Percentiles rank a stretch among this genome's conserved stretches.
Conservation (phyloP, 208 protist genomes). For the Trypanosomatidae sp. region DNA sequence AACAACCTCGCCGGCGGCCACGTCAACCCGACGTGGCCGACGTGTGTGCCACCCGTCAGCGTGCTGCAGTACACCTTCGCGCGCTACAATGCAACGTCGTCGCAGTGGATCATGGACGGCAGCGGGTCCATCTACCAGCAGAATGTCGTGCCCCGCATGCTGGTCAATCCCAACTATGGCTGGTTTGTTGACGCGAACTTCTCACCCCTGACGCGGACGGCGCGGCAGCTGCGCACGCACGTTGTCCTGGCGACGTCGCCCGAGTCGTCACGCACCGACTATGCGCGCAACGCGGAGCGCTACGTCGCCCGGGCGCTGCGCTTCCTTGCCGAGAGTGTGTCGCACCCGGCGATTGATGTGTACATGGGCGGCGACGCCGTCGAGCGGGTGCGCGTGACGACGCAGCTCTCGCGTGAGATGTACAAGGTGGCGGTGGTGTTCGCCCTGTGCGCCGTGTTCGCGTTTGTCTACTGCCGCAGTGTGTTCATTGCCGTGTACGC, state of each 20-base stretch:
- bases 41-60: constrained; percentile 15
- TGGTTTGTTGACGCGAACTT: constrained; percentile 49
- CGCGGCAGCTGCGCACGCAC: constrained; percentile 13
- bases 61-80: constrained; percentile 28
- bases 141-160: constrained; percentile 12
- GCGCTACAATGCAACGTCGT: background rate
- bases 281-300: constrained; percentile 1
- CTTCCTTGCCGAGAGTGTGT: constrained; percentile 1
- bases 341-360: constrained; percentile 4
- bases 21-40: constrained; percentile 2
- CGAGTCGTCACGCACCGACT: background rate
- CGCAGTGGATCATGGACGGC: constrained; percentile 17
- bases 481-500: constrained; percentile 22
- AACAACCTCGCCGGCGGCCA: constrained; percentile 16
- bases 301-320: constrained; percentile 6
- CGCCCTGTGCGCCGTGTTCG: constrained; percentile 14
- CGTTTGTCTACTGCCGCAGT: constrained; percentile 20
- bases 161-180: constrained; percentile 17
- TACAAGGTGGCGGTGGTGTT: constrained; percentile 26
- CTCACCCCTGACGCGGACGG: constrained; percentile 9
- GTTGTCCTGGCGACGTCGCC: constrained; percentile 15
- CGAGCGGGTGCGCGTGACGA: constrained; percentile 10
- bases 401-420: constrained; percentile 6
- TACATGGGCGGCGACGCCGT: constrained; percentile 19
- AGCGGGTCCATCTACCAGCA: constrained; percentile 7